phyloP scores from a whole-genome alignment of 2,329 filamentous ascomycete species.

The Cercospora sojina region DNA sequence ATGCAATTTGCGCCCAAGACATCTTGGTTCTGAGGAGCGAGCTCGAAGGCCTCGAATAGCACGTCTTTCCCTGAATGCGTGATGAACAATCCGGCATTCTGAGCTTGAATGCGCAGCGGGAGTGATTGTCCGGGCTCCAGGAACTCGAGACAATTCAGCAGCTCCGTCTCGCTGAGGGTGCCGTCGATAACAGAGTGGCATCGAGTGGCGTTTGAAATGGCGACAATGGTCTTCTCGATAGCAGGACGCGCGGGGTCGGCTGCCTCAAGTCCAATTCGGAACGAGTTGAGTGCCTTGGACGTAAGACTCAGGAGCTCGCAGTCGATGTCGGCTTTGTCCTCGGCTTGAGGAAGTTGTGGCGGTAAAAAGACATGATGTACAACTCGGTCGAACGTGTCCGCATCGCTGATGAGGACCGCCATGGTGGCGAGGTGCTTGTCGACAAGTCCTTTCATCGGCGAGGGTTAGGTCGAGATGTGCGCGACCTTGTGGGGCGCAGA shows the following conservation, averaged over 20 bases:
- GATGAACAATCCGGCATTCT: slow-evolving; percentile 31
- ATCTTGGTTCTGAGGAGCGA: slow-evolving; percentile 53
- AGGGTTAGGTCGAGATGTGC: not conserved
- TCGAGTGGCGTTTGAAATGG: not conserved
- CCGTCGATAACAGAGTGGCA: slow-evolving; percentile 8
- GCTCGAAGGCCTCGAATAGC: slow-evolving; percentile 62
- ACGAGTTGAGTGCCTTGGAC: not conserved
- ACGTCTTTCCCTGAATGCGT: slow-evolving; percentile 32
- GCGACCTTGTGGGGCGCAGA: not conserved
- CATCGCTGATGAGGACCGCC: slow-evolving; percentile 8
- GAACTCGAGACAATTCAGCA: not conserved
- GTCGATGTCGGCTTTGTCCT: slow-evolving; percentile 10
- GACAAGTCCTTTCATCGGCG: not conserved
- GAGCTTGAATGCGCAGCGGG: slow-evolving; percentile 16
- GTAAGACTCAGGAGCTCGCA: slow-evolving; percentile 3
- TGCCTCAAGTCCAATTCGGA: not conserved
- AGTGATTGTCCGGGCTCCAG: slow-evolving; percentile 1
- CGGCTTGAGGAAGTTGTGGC: slow-evolving; percentile 27
- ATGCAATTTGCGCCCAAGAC: slow-evolving; percentile 56
- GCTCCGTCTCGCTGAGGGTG: slow-evolving; percentile 1
- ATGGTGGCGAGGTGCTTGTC: not conserved
- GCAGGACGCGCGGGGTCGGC: not conserved
- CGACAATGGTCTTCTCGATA: not conserved
- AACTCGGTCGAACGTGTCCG: slow-evolving; percentile 16
- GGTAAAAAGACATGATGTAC: slow-evolving; percentile 49